Conservation (phyloP, 2,329 filamentous ascomycete species). For the Leptographium wingfieldii region DNA sequence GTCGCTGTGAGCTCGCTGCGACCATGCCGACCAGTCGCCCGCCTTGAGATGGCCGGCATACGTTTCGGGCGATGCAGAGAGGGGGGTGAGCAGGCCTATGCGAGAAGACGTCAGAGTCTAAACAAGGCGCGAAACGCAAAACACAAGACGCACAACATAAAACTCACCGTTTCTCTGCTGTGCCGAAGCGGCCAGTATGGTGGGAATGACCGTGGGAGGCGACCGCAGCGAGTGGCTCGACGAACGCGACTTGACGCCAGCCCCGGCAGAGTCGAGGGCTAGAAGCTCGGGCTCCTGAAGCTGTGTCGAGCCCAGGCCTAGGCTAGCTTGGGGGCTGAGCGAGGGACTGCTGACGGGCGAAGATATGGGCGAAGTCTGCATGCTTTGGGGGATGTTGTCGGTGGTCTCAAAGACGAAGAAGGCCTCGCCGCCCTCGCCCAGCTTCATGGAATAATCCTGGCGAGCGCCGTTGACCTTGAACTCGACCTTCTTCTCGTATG, state of each 20-base stretch:
- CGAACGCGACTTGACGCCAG: conserved; percentile 22
- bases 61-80: conserved; percentile 40
- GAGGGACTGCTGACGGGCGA: conserved; percentile 80
- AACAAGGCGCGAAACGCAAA: background rate
- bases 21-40: conserved; percentile 36
- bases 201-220: conserved; percentile 22
- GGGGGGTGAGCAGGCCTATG: conserved; percentile 37
- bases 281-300: conserved; percentile 60
- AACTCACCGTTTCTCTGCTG: conserved; percentile 22
- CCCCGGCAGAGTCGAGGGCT: conserved; percentile 42
- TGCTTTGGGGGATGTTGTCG: conserved; percentile 76
- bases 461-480: conserved; percentile 89
- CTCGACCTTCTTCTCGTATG: conserved; percentile 97
- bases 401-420: conserved; percentile 98
- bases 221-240: conserved; percentile 27
- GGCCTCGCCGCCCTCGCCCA: conserved; percentile 92
- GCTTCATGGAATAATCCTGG: conserved; percentile 94
- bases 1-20: conserved; percentile 39
- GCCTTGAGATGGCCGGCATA: conserved; percentile 31
- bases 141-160: background rate
- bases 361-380: conserved; percentile 89
- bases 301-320: conserved; percentile 2
- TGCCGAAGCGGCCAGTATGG: conserved; percentile 20
- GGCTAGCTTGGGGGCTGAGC: conserved; percentile 30
- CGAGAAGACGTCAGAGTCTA: background rate